Evolutionary conservation across 1,284 basidiomycete species (phyloP).

Genomic region (Dichomitus squalens): DNA sequence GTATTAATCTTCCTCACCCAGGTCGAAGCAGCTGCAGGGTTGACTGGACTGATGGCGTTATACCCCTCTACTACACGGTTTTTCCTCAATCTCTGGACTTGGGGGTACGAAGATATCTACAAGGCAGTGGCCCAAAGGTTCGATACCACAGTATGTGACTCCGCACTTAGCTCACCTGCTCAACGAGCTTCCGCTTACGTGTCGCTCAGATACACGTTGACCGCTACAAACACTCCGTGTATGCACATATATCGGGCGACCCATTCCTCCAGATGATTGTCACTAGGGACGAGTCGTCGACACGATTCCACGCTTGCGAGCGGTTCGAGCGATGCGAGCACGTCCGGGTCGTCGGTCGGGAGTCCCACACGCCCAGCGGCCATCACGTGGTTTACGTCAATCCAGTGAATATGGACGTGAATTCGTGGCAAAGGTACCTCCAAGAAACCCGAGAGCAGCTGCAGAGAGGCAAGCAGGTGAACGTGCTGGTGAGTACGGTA

Average conservation of each 20-base stretch:
- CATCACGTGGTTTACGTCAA: constrained; percentile 77
- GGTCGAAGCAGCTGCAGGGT: constrained; percentile 66
- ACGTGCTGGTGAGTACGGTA: constrained; percentile 53
- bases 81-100: constrained; percentile 93
- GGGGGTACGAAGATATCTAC: constrained; percentile 88
- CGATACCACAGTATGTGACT: constrained; percentile 49
- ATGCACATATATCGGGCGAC: constrained; percentile 55
- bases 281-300: constrained; percentile 59
- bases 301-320: constrained; percentile 93
- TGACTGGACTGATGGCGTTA: constrained; percentile 68
- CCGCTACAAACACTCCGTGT: constrained; percentile 80
- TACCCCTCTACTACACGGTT: constrained; percentile 74
- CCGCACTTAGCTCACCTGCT: not conserved
- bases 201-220: constrained; percentile 80
- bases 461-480: constrained; percentile 47
- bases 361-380: constrained; percentile 38
- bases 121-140: constrained; percentile 74
- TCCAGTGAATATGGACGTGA: constrained; percentile 63
- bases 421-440: constrained; percentile 66
- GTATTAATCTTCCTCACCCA: constrained; percentile 31
- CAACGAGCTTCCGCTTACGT: not conserved
- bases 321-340: constrained; percentile 73
- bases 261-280: constrained; percentile 66
- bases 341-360: constrained; percentile 48
- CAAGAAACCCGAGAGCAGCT: constrained; percentile 47